These are phyloP conservation scores for Heritiera littoralis DNA, from an alignment of 345 rosid genomes.

Conservation along the genomic window DNA sequence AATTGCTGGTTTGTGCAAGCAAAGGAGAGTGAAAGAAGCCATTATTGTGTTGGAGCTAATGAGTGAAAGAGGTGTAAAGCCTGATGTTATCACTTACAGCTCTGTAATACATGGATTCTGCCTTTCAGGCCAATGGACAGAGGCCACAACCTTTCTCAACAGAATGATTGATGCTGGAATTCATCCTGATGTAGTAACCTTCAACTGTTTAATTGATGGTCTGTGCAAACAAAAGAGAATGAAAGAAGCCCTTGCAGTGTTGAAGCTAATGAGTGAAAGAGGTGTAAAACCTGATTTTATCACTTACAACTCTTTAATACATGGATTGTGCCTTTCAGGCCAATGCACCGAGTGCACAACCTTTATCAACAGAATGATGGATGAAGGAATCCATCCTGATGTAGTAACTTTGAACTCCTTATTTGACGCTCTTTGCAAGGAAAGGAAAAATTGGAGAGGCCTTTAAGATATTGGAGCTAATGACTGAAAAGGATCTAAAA, in stretches of 20 bases:
- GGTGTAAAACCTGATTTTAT: not conserved
- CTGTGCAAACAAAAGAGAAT: not conserved
- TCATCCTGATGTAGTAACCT: not conserved
- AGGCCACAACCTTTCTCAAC: not conserved
- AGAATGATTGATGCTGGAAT: not conserved
- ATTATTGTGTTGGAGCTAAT: not conserved
- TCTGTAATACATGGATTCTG: not conserved
- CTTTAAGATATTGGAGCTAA: no score
- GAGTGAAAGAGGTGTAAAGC: constrained; percentile 23
- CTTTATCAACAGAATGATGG: not conserved
- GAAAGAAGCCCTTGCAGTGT: not conserved
- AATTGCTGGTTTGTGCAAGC: no score
- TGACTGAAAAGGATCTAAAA: no score
- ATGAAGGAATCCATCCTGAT: not conserved
- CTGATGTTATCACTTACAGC: not conserved
- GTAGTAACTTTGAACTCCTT: not conserved
- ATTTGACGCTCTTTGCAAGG: not conserved
- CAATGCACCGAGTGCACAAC: not conserved
- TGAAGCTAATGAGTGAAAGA: not conserved
- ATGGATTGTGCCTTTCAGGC: not conserved
- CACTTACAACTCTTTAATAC: not conserved
- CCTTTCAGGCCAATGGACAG: not conserved
- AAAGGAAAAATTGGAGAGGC: no score
- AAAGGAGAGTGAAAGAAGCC: no score
- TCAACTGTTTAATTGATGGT: not conserved